A percentile compares a stretch with the other conserved stretches of the same genome.
Conservation (phyloP, 2,329 filamentous ascomycete species). For the Claviceps maximensis region DNA sequence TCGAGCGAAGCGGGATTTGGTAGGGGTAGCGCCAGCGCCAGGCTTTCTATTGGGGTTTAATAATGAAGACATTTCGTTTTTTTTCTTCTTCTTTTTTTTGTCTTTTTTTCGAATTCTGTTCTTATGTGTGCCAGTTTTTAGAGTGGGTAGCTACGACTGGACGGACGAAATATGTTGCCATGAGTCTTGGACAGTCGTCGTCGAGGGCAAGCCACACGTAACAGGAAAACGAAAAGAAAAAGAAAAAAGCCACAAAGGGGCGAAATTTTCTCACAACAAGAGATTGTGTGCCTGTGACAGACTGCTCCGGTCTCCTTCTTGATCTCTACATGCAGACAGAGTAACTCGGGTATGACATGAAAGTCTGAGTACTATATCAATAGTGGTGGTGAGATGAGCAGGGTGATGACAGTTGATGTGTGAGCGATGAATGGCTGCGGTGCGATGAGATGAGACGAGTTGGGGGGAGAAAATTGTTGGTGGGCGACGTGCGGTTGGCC, state of each 20-base stretch:
- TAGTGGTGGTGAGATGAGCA: background rate
- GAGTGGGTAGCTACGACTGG: background rate
- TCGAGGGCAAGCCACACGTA: no score
- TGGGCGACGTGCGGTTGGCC: background rate
- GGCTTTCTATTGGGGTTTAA: constrained; percentile 27
- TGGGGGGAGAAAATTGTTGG: background rate
- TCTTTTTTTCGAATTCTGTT: no score
- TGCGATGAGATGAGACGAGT: background rate
- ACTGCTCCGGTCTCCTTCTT: background rate
- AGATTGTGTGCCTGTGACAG: background rate
- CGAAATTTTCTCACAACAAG: background rate
- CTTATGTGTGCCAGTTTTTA: background rate
- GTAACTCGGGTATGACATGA: background rate
- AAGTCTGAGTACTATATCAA: background rate
- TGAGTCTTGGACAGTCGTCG: background rate
- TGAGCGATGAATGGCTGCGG: no score
- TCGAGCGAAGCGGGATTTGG: constrained; percentile 28
- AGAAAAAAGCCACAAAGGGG: no score
- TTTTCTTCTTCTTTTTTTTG: background rate
- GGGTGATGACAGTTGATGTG: background rate
- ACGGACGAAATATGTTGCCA: background rate
- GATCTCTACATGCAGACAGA: background rate
- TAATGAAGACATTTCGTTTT: constrained; percentile 32
- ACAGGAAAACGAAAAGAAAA: background rate
- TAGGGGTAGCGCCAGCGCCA: constrained; percentile 13